Evolutionary conservation across 441 rosid species (phyloP).

Genomic region (Populus hybrid): DNA sequence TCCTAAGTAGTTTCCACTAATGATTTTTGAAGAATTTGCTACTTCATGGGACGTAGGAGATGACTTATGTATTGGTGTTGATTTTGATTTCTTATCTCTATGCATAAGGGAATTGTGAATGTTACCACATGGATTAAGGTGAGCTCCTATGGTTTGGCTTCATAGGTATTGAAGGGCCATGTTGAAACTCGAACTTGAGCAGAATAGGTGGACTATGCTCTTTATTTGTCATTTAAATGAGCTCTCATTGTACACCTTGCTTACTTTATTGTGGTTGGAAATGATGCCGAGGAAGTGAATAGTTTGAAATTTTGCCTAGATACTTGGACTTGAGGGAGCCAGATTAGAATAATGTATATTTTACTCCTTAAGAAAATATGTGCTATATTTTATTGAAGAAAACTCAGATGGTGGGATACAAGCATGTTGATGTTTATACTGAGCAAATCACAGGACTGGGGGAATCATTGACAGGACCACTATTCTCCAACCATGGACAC

Average conservation of each 20-base stretch:
- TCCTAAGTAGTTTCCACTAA: neutral
- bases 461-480: neutral
- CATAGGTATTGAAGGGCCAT: neutral
- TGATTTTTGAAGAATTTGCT: neutral
- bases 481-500: neutral
- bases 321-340: neutral
- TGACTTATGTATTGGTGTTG: neutral
- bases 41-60: neutral
- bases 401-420: neutral
- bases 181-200: neutral
- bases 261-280: neutral
- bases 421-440: neutral
- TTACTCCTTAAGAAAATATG: neutral
- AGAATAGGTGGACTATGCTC: neutral
- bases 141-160: neutral
- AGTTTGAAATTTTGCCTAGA: neutral
- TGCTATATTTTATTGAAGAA: neutral
- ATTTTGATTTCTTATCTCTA: neutral
- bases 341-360: neutral
- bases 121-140: neutral
- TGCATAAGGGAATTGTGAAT: neutral
- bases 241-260: neutral
- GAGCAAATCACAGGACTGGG: neutral
- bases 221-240: neutral
- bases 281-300: neutral